These are phyloP conservation scores for Dactylis glomerata DNA, from an alignment of 176 grass and related monocot genomes.

Conservation along the genomic window DNA sequence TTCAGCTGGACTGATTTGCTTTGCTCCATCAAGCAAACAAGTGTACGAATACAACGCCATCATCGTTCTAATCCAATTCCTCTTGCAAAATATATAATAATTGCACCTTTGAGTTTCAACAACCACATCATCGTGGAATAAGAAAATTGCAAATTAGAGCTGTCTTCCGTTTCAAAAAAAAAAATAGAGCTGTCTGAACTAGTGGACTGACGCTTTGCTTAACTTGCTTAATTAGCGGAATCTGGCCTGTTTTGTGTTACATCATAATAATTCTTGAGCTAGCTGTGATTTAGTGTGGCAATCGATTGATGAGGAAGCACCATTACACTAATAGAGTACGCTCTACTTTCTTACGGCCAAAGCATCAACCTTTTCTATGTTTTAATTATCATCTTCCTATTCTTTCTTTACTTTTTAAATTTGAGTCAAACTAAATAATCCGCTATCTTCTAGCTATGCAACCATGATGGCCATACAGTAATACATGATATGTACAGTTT, in stretches of 20 bases:
- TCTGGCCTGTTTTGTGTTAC: not conserved
- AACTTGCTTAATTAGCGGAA: not conserved
- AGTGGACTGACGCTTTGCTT: not conserved
- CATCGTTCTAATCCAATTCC: not conserved
- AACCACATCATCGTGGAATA: not conserved
- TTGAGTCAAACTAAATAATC: not conserved
- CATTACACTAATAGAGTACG: not conserved
- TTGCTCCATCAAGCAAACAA: not conserved
- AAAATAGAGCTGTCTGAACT: not conserved
- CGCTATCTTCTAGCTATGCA: not conserved
- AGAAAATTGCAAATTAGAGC: not conserved
- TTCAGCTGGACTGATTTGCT: constrained; percentile 24
- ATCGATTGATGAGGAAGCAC: not conserved
- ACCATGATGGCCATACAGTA: not conserved
- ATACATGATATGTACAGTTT: not conserved
- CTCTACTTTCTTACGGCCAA: not conserved
- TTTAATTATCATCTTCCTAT: not conserved
- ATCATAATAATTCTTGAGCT: not conserved
- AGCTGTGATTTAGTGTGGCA: not conserved
- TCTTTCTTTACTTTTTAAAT: not conserved
- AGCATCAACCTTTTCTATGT: too few species aligned
- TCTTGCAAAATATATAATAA: not conserved
- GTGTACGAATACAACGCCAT: not conserved
- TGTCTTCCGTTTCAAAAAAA: too few species aligned
- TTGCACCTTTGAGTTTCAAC: not conserved